Evolutionary conservation across 805 yeast genomes (phyloP).

Genomic region (Candida dendrica): DNA sequence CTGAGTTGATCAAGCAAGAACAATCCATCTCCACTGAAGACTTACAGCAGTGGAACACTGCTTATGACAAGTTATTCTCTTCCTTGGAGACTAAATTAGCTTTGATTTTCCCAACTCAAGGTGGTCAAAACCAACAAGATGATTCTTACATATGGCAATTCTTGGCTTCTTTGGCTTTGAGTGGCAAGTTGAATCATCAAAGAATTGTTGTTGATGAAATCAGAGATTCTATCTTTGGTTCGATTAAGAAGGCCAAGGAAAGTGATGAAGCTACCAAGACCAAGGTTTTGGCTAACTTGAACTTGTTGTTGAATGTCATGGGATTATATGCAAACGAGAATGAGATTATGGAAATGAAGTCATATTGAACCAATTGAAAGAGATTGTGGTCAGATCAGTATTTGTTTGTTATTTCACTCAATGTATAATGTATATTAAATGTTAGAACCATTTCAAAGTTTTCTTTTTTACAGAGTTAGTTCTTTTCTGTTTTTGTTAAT

Average conservation of each 20-base stretch:
- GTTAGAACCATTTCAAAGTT: no score
- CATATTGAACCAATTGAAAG: neutral
- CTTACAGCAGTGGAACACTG: constrained; percentile 57
- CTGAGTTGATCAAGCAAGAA: constrained; percentile 87
- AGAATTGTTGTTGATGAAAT: constrained; percentile 91
- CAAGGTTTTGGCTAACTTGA: constrained; percentile 69
- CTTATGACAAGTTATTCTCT: constrained; percentile 78
- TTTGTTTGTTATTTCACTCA: no score
- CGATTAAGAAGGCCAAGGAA: constrained; percentile 68
- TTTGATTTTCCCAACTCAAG: constrained; percentile 68
- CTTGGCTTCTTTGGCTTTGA: constrained; percentile 85
- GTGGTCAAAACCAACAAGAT: constrained; percentile 22
- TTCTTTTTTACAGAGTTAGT: no score
- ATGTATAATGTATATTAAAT: no score
- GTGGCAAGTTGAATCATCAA: constrained; percentile 87
- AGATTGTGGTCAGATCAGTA: no score
- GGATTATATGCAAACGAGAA: constrained; percentile 88
- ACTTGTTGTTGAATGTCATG: constrained; percentile 91
- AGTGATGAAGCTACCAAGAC: constrained; percentile 35
- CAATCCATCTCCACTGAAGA: constrained; percentile 39
- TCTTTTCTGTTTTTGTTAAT: no score
- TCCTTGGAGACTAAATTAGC: constrained; percentile 71
- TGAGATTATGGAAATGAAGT: constrained; percentile 71
- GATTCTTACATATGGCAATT: constrained; percentile 85
- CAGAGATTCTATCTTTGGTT: constrained; percentile 86